Percentiles rank a stretch among this genome's conserved stretches.
These are phyloP conservation scores for Zygoascus biomembranicola DNA, from an alignment of 805 yeast species.

Conservation along the genomic window DNA sequence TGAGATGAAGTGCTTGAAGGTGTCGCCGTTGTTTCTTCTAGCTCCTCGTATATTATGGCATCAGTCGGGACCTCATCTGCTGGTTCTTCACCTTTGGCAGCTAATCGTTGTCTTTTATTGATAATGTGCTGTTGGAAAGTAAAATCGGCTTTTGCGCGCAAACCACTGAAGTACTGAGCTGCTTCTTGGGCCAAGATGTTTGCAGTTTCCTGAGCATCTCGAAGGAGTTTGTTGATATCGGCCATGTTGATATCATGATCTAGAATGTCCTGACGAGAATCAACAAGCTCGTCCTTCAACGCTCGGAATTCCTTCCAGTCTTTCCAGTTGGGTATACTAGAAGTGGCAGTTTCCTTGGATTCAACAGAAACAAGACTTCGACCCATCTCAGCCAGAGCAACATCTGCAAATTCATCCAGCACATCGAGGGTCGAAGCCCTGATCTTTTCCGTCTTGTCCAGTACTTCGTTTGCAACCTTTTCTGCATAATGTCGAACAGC, in stretches of 20 bases:
- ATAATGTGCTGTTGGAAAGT: conserved; percentile 15
- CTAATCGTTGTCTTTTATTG: conserved; percentile 6
- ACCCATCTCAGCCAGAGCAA: conserved; percentile 36
- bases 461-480: conserved; percentile 15
- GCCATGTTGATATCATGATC: conserved; percentile 33
- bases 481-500: conserved; percentile 18
- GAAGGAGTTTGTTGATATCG: conserved; percentile 31
- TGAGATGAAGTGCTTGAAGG: conserved; percentile 4
- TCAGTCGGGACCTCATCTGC: conserved; percentile 17
- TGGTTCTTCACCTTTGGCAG: conserved; percentile 19
- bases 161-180: conserved; percentile 30
- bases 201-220: conserved; percentile 38
- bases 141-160: conserved; percentile 18
- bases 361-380: conserved; percentile 27
- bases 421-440: conserved; percentile 35
- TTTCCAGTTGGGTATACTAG: conserved; percentile 16
- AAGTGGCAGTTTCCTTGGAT: not conserved
- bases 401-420: conserved; percentile 42
- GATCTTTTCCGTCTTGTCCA: conserved; percentile 17
- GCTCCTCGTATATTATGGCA: conserved; percentile 17
- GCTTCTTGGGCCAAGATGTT: conserved; percentile 35
- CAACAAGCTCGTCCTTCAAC: conserved; percentile 34
- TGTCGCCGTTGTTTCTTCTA: conserved; percentile 12
- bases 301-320: conserved; percentile 37
- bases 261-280: conserved; percentile 34